Evolutionary conservation across 208 protist species (phyloP), one percentile per base, ranked within the genome.

Genomic region (Leptomonas pyrrhocoris): DNA sequence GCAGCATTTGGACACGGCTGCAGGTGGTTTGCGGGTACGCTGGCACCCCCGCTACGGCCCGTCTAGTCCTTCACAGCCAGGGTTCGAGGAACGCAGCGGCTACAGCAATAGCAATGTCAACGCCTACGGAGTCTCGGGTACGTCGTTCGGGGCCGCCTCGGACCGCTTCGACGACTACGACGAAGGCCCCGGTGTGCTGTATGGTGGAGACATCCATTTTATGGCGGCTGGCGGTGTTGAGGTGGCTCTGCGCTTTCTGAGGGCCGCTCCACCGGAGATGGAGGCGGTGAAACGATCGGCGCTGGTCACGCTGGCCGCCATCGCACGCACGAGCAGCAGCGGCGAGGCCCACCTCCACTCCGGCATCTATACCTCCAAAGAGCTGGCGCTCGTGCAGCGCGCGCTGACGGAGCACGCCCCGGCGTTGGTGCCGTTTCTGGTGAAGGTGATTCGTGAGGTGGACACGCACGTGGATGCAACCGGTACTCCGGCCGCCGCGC

Each of bases 141-240:
- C 7, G 40, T 58, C 62, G 13, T 11, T 43, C 25, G 30, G 25
- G 48, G 59, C 11, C 4, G 53, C 21, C 23, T 53, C 51, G 13
- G 51, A 25, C 15, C 30, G 38, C 31, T 53, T 30, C 55, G 55
- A 66, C 46, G 48, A 62, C 38, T 63, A 70, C 28, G 70, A 62
- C 51, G 53, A 50, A 19, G 25, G 9, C n/a, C 25, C n/a, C 12
- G 60, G 65, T 1, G 53, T 77, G 25, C 63, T 79, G 27, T 71
- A 68, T 38, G 70, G 73, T 2, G 85, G 84, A 3, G 89, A 90
- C 60, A 66, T 73, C 25, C 63, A 86, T 48, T 89, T 94, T 61
- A 73, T 92, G 45, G 77, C 69, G 16, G 74, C 78, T 5, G 79
- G 74, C 46, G 89, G 81, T 25, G 81, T 94, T 15, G 48, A 64